Percentiles rank a stretch among this genome's conserved stretches.
These are phyloP conservation scores for Aspergillus kassunensis DNA, from an alignment of 495 filamentous ascomycete species.

Conservation along the genomic window DNA sequence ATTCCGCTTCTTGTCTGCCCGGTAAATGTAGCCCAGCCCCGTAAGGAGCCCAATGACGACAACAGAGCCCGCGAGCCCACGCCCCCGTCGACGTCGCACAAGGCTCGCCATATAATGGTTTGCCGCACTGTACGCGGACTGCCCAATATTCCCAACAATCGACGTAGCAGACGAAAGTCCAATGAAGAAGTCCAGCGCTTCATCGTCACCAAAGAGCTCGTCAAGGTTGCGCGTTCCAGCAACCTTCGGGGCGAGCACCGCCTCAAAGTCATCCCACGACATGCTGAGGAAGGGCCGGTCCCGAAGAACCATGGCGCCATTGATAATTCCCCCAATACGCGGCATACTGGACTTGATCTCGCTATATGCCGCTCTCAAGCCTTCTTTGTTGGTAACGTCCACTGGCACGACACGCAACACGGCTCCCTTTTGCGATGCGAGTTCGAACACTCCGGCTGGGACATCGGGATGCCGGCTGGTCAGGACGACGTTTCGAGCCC, in stretches of 20 bases:
- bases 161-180: constrained; percentile 47
- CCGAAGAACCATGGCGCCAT: constrained; percentile 32
- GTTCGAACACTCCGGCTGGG: not conserved
- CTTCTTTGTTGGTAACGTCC: no score
- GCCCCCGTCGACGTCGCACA: no score
- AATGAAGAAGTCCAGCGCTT: constrained; percentile 46
- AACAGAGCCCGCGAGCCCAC: no score
- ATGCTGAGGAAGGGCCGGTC: constrained; percentile 42
- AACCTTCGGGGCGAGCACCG: constrained; percentile 35
- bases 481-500: constrained; percentile 14
- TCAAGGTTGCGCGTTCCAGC: constrained; percentile 52
- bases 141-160: constrained; percentile 29
- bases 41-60: no score
- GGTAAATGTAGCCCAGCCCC: no score
- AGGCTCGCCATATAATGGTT: no score
- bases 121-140: constrained; percentile 6
- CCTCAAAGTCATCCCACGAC: constrained; percentile 18
- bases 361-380: no score
- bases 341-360: no score
- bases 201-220: constrained; percentile 31
- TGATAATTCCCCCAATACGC: constrained; percentile 13
- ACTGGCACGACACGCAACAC: no score
- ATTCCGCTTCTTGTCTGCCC: no score
- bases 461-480: constrained; percentile 50
- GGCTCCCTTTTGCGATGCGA: not conserved